These are phyloP conservation scores for Xylaria longipes DNA, from an alignment of 495 filamentous ascomycete genomes.

Conservation along the genomic window DNA sequence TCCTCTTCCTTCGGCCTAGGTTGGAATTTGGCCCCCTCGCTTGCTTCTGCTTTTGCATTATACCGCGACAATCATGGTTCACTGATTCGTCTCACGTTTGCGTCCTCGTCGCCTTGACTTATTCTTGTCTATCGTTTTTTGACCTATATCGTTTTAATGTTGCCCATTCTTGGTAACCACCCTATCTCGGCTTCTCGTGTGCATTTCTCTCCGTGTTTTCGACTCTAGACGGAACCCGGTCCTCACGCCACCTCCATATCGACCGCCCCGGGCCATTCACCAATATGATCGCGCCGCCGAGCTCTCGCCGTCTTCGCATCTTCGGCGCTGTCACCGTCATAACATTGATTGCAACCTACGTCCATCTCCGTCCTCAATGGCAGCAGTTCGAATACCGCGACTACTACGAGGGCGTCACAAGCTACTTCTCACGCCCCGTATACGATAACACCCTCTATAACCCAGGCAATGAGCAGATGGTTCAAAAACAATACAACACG, in stretches of 20 bases:
- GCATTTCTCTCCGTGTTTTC: neutral
- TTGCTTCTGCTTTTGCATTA: conserved; percentile 14
- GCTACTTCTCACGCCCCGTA: conserved; percentile 33
- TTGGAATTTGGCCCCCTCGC: neutral
- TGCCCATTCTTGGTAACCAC: conserved; percentile 12
- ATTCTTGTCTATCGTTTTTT: conserved; percentile 15
- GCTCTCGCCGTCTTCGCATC: conserved; percentile 36
- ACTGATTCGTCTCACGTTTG: neutral
- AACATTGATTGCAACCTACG: conserved; percentile 30
- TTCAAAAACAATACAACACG: conserved; percentile 38
- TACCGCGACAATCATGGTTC: conserved; percentile 8
- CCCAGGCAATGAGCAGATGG: conserved; percentile 33
- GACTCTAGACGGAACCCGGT: neutral
- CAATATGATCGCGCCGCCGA: conserved; percentile 38
- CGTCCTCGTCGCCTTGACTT: neutral
- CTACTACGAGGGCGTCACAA: conserved; percentile 38
- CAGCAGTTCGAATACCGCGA: conserved; percentile 36
- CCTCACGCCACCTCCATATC: neutral
- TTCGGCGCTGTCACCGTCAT: conserved; percentile 31
- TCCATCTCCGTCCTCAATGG: conserved; percentile 35
- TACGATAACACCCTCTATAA: conserved; percentile 41
- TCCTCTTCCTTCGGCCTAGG: neutral
- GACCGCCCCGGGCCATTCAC: neutral
- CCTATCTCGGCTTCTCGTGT: neutral
- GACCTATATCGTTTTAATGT: conserved; percentile 9